Evolutionary conservation across 164 flowering plant genomes (phyloP), one percentile per base, ranked within the genome.

Genomic region (Aristolochia californica): DNA sequence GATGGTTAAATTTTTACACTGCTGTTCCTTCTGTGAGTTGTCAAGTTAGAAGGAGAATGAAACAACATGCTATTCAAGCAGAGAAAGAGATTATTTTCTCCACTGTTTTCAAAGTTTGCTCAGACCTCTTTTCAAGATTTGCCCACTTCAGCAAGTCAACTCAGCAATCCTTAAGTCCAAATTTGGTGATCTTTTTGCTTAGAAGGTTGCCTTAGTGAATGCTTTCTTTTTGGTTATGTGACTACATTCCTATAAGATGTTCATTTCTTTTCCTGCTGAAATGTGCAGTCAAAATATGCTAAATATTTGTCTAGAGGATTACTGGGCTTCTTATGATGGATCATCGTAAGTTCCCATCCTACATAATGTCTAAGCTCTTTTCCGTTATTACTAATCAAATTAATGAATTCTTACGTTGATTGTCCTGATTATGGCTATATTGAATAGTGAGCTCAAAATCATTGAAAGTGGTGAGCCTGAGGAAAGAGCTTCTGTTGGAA

Each of bases 1-100:
- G 84, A 56, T 85, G 91, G 88, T 72, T 85, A 17, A 77, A 82
- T 52, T 76, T 80, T 58, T 80, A 80, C 59, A 71, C 72, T 51
- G 52, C 67, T 51, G 68, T 57, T 61, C 59, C 67, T 59, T 21
- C 43, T 56, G 50, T 47, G 26, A 48, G 48, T 26, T 47, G 59
- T 53, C 68, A 64, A 44, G 83, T 70, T 18, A 72, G 70, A 60
- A 72, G 70, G 61, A 62, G 74, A 60, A 60, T 74, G 20, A 84
- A 79, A 58, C 79, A 71, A 26, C 78, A 73, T 58, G 51, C 76
- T 10, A 69, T 67, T 27, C 85, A 82, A 66, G 87, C 91, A 48
- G 81, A 82, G 72, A 71, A 73, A 64, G 91, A 85, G 58, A 82
- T 79, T 7, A 71, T 79, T 65, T 62, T 79, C 48, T 75, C 78